These are phyloP conservation scores for Apiosordaria backusii DNA, from an alignment of 495 filamentous ascomycete species.

Conservation along the genomic window DNA sequence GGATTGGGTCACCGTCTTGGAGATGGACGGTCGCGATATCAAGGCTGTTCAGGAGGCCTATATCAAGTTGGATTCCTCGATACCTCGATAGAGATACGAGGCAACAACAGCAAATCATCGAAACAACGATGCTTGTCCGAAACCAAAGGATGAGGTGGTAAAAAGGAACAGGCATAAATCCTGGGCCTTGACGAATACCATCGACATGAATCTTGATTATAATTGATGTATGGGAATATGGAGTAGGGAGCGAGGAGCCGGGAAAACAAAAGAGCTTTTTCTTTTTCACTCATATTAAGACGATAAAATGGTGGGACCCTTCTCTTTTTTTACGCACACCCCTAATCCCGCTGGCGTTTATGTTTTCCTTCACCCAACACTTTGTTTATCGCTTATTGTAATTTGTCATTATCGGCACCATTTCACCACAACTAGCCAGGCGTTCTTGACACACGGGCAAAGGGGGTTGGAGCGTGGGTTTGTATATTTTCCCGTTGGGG, in stretches of 20 bases:
- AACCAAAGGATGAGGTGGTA: background rate
- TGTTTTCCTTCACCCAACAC: background rate
- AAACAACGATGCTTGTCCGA: background rate
- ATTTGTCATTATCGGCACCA: background rate
- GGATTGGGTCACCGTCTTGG: conserved; percentile 63
- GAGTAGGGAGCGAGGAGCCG: background rate
- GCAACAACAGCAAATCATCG: background rate
- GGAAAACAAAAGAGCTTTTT: background rate
- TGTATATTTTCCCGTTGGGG: background rate
- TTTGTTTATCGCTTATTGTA: background rate
- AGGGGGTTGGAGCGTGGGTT: background rate
- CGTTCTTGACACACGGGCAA: background rate
- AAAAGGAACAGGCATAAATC: no score
- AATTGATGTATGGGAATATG: background rate
- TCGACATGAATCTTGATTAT: background rate
- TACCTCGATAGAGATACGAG: background rate
- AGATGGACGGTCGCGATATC: conserved; percentile 55
- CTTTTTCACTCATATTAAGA: background rate
- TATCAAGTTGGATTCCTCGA: conserved; percentile 42
- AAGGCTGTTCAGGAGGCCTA: conserved; percentile 55
- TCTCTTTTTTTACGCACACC: background rate
- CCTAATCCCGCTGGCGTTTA: background rate
- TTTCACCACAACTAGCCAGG: background rate
- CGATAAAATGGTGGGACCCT: background rate
- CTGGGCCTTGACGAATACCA: no score